Base-by-base conservation (phyloP, 768 basidiomycete species). In the Strobilomyces echinocephalus region DNA sequence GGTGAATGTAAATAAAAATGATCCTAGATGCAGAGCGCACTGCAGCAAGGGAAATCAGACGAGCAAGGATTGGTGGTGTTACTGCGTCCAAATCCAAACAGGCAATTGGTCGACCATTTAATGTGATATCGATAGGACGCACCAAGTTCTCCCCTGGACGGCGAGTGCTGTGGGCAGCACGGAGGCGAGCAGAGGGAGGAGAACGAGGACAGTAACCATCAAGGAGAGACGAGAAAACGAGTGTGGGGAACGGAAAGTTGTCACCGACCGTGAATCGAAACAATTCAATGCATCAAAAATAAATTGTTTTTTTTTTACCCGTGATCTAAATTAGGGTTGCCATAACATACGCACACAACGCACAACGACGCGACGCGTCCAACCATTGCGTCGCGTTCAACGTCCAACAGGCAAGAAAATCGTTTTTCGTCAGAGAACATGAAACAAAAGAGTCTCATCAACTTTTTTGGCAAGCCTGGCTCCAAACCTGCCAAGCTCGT, bases 391-490 rank as follows among this genome's bases (percentile, higher is more conserved):
- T 56, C 57, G 53, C 40, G 53, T 30, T 45, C 50, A 4, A 38
- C 50, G 15, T 48, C 54, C 61, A 57, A 1, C 38, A 53, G 30
- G 7, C 56, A 65, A 39, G 76, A 76, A 49, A 66, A 69, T 52
- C 77, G 75, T 58, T 49, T 64, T 2, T 71, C 74, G 9, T 61
- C 66, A 2, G 79, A 81, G 20, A 67, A 70, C 44, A 67, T 75
- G 69, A 88, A 85, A 59, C 88, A 90, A 66, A 89, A 88, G 63
- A 88, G 83, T 60, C 75, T 90, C 9, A 82, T 82, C 66, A 79
- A 83, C 5, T 91, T 81, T 70, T 87, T 90, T 57, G 70, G 62
- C 72, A 82, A 68, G 55, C 66, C 24, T 46, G 54, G 42, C 4
- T 31, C 42, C 8, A 61, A 60, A 33, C n/a, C 58, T 52, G 61